Conservation (phyloP, 805 yeast genomes). For the Debaryomyces maramus region DNA sequence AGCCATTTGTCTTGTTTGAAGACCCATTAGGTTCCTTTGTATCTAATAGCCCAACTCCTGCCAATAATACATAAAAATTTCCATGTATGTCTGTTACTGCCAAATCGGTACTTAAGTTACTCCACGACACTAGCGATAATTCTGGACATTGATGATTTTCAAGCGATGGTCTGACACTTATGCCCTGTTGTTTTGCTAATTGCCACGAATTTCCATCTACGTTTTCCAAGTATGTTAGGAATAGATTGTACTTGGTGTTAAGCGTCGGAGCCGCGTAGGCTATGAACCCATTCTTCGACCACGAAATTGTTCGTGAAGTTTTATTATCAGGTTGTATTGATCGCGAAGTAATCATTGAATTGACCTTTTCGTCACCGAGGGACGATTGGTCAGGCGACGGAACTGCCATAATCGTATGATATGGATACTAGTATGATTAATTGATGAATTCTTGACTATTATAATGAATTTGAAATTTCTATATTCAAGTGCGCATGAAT, state of each 20-base stretch:
- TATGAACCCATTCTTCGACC: slow-evolving; percentile 85
- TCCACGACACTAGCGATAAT: slow-evolving; percentile 62
- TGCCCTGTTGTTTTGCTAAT: slow-evolving; percentile 55
- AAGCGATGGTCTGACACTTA: slow-evolving; percentile 24
- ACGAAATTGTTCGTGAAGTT: slow-evolving; percentile 44
- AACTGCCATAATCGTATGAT: too few species aligned
- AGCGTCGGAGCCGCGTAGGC: slow-evolving; percentile 58
- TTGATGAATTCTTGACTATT: background rate
- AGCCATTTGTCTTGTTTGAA: slow-evolving; percentile 18
- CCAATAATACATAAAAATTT: slow-evolving; percentile 44
- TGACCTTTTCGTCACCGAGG: too few species aligned
- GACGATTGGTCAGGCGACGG: too few species aligned
- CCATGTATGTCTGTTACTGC: slow-evolving; percentile 78
- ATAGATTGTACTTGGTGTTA: slow-evolving; percentile 39
- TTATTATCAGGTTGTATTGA: background rate
- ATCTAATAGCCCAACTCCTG: slow-evolving; percentile 42
- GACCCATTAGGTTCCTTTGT: slow-evolving; percentile 19
- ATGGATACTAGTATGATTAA: too few species aligned
- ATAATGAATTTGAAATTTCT: background rate
- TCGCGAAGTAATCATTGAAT: background rate
- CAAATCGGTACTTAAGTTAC: slow-evolving; percentile 75
- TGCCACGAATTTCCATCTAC: slow-evolving; percentile 79
- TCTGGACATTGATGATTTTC: slow-evolving; percentile 27
- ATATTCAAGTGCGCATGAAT: background rate
- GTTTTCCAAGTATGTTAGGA: slow-evolving; percentile 69